Base-by-base conservation (phyloP, 805 yeast genomes). In the Candida andamanensis region DNA sequence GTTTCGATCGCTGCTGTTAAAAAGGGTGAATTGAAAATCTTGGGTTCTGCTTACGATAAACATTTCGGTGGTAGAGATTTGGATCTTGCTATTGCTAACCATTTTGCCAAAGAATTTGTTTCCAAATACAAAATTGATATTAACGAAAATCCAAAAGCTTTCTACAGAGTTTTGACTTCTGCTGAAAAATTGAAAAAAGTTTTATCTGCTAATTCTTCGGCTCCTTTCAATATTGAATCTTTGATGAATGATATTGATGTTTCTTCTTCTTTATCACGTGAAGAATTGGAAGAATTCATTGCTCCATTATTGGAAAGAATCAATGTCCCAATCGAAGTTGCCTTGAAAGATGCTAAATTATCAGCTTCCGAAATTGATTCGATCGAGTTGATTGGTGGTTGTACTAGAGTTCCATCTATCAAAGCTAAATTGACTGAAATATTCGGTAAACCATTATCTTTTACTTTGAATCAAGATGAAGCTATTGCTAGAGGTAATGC, bases 401-500 rank as follows among this genome's bases (percentile, higher is more conserved):
- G 95, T 60, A 85, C 97, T 49, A 87, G 99, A 76, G 95, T 92
- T 46, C 99, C 99, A 59, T 68, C 84, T 35, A 72, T 92, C 59
- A 92, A 92, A 76, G 75, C 80, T 49, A 81, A 76, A 56, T 74
- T 92, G 49, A 49, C 82, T 49, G 84, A 80, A 56, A 72, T 84
- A 45, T 86, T 92, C 59, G 85, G 85, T 60, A 84, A 84, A 69
- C 80, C 70, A 51, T 72, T 92, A 58, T 85, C 96, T 24, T 83
- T 84, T 72, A 94, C 97, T 49, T 78, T 94, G 67, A 92, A 92
- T 76, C 97, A 89, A 71, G 99, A 92, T 60, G 99, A 92, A 75
- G 96, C 98, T 43, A 83, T 90, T 60, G 97, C 98, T 36, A 85
- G 90, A 66, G 99, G 99, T 72, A 95, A 95, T 52, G 96, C 98